Percentiles rank a stretch among this genome's conserved stretches.
Conservation (phyloP, 495 filamentous ascomycete genomes). For the Penicillium herquei region DNA sequence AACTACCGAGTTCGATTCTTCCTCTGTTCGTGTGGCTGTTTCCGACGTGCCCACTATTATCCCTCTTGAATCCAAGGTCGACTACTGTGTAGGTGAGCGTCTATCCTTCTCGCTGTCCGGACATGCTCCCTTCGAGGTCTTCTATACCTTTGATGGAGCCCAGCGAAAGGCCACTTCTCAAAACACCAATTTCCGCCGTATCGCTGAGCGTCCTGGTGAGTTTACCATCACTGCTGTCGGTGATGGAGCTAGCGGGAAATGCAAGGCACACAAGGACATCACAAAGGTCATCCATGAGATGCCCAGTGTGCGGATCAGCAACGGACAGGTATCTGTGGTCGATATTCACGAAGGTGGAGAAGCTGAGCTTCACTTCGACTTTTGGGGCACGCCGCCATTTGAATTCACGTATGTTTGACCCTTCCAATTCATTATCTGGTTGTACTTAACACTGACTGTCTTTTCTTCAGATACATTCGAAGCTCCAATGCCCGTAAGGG, state of each 20-base stretch:
- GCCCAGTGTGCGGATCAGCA: constrained; percentile 84
- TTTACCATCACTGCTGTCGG: constrained; percentile 83
- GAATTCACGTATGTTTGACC: constrained; percentile 72
- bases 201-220: constrained; percentile 84
- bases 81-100: constrained; percentile 95
- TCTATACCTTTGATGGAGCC: constrained; percentile 80
- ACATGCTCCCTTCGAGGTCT: constrained; percentile 84
- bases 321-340: constrained; percentile 71
- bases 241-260: constrained; percentile 73
- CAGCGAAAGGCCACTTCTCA: constrained; percentile 74
- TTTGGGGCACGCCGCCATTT: constrained; percentile 93
- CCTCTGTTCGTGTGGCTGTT: constrained; percentile 80
- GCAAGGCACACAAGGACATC: constrained; percentile 73
- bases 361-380: constrained; percentile 88
- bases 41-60: constrained; percentile 90
- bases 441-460: constrained; percentile 8
- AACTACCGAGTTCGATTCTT: constrained; percentile 60
- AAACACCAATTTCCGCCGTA: constrained; percentile 79
- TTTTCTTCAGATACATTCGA: constrained; percentile 65
- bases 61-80: constrained; percentile 74
- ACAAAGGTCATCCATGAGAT: constrained; percentile 84
- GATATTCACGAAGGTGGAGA: constrained; percentile 96
- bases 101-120: constrained; percentile 88
- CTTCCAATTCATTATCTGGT: background rate
- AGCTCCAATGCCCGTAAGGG: constrained; percentile 79